phyloP scores from a whole-genome alignment of 176 grass and related monocot genomes.

The Oryza nivara region DNA sequence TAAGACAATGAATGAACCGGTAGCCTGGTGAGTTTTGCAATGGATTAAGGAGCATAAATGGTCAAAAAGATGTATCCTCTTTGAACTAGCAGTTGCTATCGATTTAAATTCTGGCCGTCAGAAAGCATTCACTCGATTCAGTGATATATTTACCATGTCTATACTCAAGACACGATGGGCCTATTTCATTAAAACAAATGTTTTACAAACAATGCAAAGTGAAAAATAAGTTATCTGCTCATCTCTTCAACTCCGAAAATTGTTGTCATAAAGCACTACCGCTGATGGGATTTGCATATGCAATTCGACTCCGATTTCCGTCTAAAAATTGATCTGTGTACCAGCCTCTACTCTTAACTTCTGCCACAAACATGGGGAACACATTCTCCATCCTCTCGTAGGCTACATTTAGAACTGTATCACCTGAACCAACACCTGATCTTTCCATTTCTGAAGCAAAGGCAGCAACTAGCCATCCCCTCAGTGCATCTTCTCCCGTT shows the following conservation, averaged over 20 bases:
- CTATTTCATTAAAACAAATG: background rate
- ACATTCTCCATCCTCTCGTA: slow-evolving; percentile 66
- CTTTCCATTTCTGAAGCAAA: slow-evolving; percentile 77
- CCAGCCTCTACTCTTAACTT: slow-evolving; percentile 80
- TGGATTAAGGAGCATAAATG: background rate
- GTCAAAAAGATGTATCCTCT: background rate
- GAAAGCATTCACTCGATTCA: background rate
- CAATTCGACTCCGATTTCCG: slow-evolving; percentile 67
- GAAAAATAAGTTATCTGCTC: background rate
- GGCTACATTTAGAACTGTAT: slow-evolving; percentile 50
- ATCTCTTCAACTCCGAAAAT: background rate
- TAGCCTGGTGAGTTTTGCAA: background rate
- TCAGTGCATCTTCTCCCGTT: slow-evolving; percentile 75
- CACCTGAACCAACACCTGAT: slow-evolving; percentile 26
- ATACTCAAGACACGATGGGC: background rate
- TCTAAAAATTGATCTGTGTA: slow-evolving; percentile 92
- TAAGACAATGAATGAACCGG: background rate
- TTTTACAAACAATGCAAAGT: background rate
- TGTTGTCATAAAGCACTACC: background rate
- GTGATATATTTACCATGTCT: background rate
- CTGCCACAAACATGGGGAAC: slow-evolving; percentile 66
- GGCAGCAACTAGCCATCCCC: slow-evolving; percentile 85
- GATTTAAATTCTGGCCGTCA: background rate
- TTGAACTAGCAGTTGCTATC: background rate
- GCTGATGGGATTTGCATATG: slow-evolving; percentile 38